These are phyloP conservation scores for Ramalina intermedia DNA, from an alignment of 495 filamentous ascomycete genomes.

Conservation along the genomic window DNA sequence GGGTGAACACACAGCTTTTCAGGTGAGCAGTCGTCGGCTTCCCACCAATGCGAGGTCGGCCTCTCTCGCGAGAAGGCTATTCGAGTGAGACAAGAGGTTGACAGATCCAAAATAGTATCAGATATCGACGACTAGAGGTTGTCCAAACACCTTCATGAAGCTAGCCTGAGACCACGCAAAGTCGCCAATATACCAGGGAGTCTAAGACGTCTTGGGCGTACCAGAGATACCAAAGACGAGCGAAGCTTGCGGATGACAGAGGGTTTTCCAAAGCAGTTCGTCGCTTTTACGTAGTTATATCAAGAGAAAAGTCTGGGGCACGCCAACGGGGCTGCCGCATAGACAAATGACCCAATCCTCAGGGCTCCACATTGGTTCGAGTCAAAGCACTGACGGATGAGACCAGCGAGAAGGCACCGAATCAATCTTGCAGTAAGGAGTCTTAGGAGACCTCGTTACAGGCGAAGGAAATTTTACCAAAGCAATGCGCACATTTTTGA, in stretches of 20 bases:
- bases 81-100: constrained; percentile 1
- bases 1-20: background rate
- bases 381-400: constrained; percentile 11
- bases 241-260: background rate
- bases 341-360: background rate
- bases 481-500: constrained; percentile 4
- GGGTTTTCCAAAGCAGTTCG: background rate
- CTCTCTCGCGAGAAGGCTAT: background rate
- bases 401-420: constrained; percentile 4
- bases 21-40: background rate
- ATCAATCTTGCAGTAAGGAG: constrained; percentile 10
- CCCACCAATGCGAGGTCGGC: constrained; percentile 2
- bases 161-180: constrained; percentile 2
- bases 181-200: constrained; percentile 2
- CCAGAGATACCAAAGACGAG: background rate
- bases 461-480: constrained; percentile 1
- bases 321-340: background rate
- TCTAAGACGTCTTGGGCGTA: background rate
- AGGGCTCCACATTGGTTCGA: background rate
- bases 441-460: background rate
- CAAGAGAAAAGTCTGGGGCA: background rate
- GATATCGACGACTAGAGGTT: background rate
- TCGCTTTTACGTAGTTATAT: constrained; percentile 3
- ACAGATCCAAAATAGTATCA: background rate
- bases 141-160: background rate